phyloP scores from a whole-genome alignment of 805 yeast species.

The Pichia thaimueangensis region DNA sequence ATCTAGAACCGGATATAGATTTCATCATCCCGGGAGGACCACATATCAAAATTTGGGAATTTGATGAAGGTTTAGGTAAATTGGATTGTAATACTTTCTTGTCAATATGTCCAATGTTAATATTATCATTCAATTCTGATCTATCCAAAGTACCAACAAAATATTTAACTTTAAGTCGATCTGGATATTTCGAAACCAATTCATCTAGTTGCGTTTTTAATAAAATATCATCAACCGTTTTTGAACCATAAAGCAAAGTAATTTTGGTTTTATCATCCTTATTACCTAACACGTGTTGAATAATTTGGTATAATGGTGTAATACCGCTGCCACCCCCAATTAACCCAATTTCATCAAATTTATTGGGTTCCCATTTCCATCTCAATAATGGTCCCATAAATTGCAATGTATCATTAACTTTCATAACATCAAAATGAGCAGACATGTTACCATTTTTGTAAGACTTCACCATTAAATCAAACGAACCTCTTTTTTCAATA shows the following conservation, averaged over 20 bases:
- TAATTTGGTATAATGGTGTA: constrained; percentile 88
- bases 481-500: constrained; percentile 58
- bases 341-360: constrained; percentile 69
- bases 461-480: constrained; percentile 77
- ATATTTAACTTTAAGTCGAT: constrained; percentile 70
- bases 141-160: constrained; percentile 59
- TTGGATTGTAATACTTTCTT: constrained; percentile 60
- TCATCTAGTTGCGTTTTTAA: constrained; percentile 71
- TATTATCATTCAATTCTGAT: constrained; percentile 38
- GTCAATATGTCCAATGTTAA: constrained; percentile 68
- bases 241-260: constrained; percentile 72
- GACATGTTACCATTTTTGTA: constrained; percentile 91
- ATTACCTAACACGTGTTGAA: constrained; percentile 68
- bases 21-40: constrained; percentile 93
- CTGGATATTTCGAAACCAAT: constrained; percentile 60
- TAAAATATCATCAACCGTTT: constrained; percentile 73
- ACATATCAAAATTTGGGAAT: constrained; percentile 76
- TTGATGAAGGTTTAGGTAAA: constrained; percentile 58
- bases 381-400: constrained; percentile 93
- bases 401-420: constrained; percentile 73
- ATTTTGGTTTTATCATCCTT: constrained; percentile 88
- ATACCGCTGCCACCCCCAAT: constrained; percentile 97
- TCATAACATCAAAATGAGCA: constrained; percentile 60
- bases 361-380: constrained; percentile 87
- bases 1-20: constrained; percentile 81